Base-by-base conservation (phyloP, 257 asterid species). In the Echites panduratus region DNA sequence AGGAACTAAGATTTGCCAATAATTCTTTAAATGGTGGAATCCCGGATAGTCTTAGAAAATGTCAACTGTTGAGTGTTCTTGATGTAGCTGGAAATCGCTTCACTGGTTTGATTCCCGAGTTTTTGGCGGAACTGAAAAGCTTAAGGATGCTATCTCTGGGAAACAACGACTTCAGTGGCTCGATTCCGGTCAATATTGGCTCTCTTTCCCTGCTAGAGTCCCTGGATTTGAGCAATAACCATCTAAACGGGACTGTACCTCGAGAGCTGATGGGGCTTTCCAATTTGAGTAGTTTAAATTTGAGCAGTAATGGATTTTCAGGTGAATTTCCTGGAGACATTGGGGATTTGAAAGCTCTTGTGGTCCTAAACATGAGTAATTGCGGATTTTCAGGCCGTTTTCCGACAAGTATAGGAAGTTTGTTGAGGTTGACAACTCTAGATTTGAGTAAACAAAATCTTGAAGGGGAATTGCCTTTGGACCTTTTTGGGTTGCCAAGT, bases 361-460 rank as follows among this genome's bases (percentile, higher is more conserved):
- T 82, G 86, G 85, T 80, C 73, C 79, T 91, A 74, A 91, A 91
- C 75, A 79, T 87, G 90, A 91, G 96, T 74, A 83, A 84, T 6
- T 85, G 95, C 85, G 86, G 86, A 77, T 85, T 89, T 76, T 83
- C 96, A 12, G 97, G 95, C 14, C 13, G 35, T 70, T 79, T 91
- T 52, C 95, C 96, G 6, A 78, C 85, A 10, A 81, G 87, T 68
- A 75, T 91, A 41, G 87, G 96, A 56, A 84, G 70, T 79, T 82
- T 91, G 54, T 76, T 83, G 84, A 85, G 78, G 83, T 90, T 91
- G 75, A 86, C 70, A 13, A 57, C 76, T 70, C 86, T 91, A 26
- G 96, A 91, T 87, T 82, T 91, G 85, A 87, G 96, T 74, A 88
- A 82, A 74, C 97, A 91, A 74, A 87, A 87, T 72, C 77, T 91